These are phyloP conservation scores for Pyrus pyrifolia DNA, from an alignment of 306 rosid genomes.

Conservation along the genomic window DNA sequence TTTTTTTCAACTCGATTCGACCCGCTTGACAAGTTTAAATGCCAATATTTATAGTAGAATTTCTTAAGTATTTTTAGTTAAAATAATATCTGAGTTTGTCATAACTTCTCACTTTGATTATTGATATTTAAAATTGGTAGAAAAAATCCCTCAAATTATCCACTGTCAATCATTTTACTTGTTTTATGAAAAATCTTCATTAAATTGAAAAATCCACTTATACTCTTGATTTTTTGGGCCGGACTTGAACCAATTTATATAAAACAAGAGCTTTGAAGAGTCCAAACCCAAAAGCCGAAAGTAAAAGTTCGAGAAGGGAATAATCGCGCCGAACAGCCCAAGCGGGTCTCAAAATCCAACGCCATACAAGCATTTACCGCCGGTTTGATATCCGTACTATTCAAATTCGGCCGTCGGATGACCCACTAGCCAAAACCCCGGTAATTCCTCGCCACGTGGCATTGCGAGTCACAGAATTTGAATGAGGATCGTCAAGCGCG, in stretches of 20 bases:
- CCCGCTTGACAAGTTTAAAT: too few species aligned
- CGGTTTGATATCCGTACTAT: neutral
- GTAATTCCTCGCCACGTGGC: conserved; percentile 31
- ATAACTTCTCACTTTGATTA: too few species aligned
- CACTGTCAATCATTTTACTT: too few species aligned
- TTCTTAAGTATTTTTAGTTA: too few species aligned
- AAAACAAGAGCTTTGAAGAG: neutral
- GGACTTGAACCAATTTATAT: neutral
- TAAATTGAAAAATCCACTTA: too few species aligned
- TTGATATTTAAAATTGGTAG: too few species aligned
- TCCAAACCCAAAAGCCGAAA: neutral
- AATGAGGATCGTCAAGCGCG: conserved; percentile 76
- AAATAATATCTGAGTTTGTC: too few species aligned
- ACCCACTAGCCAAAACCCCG: neutral
- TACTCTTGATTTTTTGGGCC: neutral
- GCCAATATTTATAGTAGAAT: too few species aligned
- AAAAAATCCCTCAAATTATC: too few species aligned
- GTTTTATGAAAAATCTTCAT: accelerated
- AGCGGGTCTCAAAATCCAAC: neutral
- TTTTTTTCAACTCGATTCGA: too few species aligned
- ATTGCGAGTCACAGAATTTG: conserved; percentile 31
- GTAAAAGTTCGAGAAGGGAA: neutral
- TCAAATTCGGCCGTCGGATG: conserved; percentile 26
- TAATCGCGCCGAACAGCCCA: neutral
- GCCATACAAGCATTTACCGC: neutral